Conservation (phyloP, 1,284 basidiomycete species). For the Cerrena zonata region DNA sequence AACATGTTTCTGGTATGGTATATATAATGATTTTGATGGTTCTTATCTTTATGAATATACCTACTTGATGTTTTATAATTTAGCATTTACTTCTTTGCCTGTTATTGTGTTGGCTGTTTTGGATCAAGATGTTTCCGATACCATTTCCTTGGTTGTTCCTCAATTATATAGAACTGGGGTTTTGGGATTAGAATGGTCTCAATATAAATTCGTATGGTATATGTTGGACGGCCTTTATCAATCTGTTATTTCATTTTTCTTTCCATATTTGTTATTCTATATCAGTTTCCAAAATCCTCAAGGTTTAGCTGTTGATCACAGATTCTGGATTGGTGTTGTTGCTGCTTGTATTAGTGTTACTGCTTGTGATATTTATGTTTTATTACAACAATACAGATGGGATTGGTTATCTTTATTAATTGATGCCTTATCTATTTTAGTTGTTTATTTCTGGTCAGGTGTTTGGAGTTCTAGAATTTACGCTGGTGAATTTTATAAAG, state of each 20-base stretch:
- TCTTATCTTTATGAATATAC: conserved; percentile 96
- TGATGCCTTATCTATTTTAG: too few relatives aligned
- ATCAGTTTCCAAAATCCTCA: too few relatives aligned
- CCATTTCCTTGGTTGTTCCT: conserved; percentile 85
- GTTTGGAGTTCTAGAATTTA: too few relatives aligned
- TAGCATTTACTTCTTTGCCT: conserved; percentile 90
- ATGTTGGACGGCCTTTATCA: conserved; percentile 94
- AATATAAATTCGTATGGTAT: conserved; percentile 88
- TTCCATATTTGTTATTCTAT: conserved; percentile 86
- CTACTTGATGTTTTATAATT: conserved; percentile 85
- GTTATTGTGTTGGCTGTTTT: conserved; percentile 90
- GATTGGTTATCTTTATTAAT: too few relatives aligned
- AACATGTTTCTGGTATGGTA: not conserved
- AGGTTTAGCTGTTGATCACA: too few relatives aligned
- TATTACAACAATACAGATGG: too few relatives aligned
- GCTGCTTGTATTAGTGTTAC: too few relatives aligned
- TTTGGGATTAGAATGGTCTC: conserved; percentile 87
- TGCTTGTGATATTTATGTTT: too few relatives aligned
- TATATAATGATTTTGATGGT: conserved; percentile 75
- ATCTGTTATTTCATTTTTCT: conserved; percentile 83
- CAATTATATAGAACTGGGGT: conserved; percentile 92
- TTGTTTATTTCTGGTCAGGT: too few relatives aligned
- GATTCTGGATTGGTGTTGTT: too few relatives aligned
- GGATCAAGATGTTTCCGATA: conserved; percentile 91
- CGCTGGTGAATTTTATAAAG: too few relatives aligned